Base-by-base conservation (phyloP, 345 rosid species). In the Citrus hindsii region DNA sequence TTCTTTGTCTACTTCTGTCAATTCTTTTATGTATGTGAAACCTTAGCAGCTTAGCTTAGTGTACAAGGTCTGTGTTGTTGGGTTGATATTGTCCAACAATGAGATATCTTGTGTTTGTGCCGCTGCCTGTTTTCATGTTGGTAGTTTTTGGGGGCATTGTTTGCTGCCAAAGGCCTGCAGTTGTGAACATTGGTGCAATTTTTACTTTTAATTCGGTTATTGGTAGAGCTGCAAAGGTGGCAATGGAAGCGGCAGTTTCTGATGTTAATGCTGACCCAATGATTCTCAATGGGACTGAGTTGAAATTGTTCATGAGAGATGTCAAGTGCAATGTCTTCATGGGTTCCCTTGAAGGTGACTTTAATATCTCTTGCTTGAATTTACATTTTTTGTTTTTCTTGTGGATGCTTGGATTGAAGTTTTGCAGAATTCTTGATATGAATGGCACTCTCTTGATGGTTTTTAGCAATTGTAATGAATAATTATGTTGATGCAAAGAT, bases 201-300 rank as follows among this genome's bases (percentile, higher is more conserved):
- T 91, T 93, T 48, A 79, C 92, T 69, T 86, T 82, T 82, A 85
- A 92, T 82, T 92, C 98, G 7, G 90, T 90, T 16, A 90, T 95
- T 35, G 98, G 98, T 73, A 88, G 88, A 80, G 92, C 87, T 80
- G 93, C 97, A 76, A 92, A 85, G 87, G 79, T 83, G 61, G 95
- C 98, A 4, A 89, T 93, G 8, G 86, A 86, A 66, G 89, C 90
- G 33, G 98, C 97, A 4, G 83, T 86, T 0, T 73, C 84, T 38
- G 98, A 90, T 83, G 85, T 95, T 71, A 95, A 93, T 58, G 80
- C 79, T 51, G 85, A 88, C 71, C 68, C 82, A 35, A 78, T 59
- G 37, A 74, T 92, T 80, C 95, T 95, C 53, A 83, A 75, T 71
- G 94, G 86, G 71, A 91, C 89, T 2, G 64, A 85, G 79, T 81